Percentiles rank a stretch among this genome's conserved stretches.
Evolutionary conservation across 192 early-diverging fungal species (phyloP).

Genomic region (Coemansia sp.): DNA sequence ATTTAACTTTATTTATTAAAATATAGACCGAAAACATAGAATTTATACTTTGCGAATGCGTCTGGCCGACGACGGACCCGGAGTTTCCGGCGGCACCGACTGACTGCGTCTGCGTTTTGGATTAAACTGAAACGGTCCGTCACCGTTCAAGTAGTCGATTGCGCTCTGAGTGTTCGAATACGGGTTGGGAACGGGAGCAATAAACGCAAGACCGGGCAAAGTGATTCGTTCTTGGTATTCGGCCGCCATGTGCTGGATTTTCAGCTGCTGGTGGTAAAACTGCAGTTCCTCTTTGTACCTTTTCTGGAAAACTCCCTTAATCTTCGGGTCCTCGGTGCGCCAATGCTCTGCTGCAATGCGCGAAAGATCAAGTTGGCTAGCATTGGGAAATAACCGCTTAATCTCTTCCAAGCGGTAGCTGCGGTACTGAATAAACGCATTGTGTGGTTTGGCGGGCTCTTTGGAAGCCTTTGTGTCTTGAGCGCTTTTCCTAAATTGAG

Average conservation of each 20-base stretch:
- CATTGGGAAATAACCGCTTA: conserved; percentile 11
- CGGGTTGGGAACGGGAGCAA: not conserved
- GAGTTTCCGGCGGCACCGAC: conserved; percentile 3
- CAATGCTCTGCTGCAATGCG: conserved; percentile 32
- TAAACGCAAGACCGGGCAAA: not conserved
- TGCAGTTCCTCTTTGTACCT: conserved; percentile 18
- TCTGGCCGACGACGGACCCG: not conserved
- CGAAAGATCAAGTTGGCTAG: conserved; percentile 24
- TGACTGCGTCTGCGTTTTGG: conserved; percentile 12
- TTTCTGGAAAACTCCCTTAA: conserved; percentile 17
- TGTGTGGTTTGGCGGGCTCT: conserved; percentile 18
- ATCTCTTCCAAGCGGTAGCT: conserved; percentile 13
- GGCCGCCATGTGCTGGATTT: conserved; percentile 12
- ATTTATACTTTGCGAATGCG: not conserved
- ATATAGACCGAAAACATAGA: not conserved
- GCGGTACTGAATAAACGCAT: conserved; percentile 38
- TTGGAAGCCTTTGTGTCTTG: not conserved
- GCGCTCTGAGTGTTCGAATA: not conserved
- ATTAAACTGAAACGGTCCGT: not conserved
- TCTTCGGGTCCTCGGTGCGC: conserved; percentile 18
- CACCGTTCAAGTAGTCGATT: not conserved
- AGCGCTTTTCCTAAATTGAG: not conserved
- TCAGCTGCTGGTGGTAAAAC: conserved; percentile 19
- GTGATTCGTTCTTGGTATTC: not conserved
- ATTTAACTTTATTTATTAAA: not conserved